Evolutionary conservation across 768 basidiomycete species (phyloP).

Genomic region (Tulasnella sp.): DNA sequence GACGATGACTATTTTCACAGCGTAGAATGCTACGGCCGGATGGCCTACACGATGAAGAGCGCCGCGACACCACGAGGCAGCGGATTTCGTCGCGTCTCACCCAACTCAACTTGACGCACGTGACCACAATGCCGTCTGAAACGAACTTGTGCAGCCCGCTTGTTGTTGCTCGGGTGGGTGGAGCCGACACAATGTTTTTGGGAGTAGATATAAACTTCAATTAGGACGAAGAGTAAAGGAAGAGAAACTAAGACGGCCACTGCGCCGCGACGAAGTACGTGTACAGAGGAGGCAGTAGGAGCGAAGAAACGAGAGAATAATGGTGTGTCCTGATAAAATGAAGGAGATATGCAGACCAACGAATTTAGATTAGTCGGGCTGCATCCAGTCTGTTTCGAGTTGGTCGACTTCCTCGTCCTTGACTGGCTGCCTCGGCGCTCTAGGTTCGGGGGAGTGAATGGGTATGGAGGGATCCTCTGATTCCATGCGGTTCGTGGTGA

Average conservation of each 20-base stretch:
- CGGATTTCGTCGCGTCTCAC: not conserved
- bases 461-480: constrained; percentile 9
- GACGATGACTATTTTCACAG: no score
- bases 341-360: not conserved
- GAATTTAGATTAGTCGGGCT: constrained; percentile 7
- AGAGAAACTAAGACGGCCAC: no score
- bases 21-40: not conserved
- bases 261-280: no score
- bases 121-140: no score
- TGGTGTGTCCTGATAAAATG: not conserved
- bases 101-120: no score
- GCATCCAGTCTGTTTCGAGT: constrained; percentile 12
- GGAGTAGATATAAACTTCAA: no score
- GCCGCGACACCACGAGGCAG: not conserved
- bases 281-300: no score
- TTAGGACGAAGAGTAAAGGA: no score
- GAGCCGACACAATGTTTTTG: no score
- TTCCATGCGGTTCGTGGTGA: constrained; percentile 7
- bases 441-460: not conserved
- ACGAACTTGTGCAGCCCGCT: no score
- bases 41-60: not conserved
- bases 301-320: not conserved
- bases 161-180: no score
- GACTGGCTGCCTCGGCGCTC: not conserved
- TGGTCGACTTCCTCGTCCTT: constrained; percentile 14